Base-by-base conservation (phyloP, 1,284 basidiomycete genomes). In the Schizopora paradoxa region DNA sequence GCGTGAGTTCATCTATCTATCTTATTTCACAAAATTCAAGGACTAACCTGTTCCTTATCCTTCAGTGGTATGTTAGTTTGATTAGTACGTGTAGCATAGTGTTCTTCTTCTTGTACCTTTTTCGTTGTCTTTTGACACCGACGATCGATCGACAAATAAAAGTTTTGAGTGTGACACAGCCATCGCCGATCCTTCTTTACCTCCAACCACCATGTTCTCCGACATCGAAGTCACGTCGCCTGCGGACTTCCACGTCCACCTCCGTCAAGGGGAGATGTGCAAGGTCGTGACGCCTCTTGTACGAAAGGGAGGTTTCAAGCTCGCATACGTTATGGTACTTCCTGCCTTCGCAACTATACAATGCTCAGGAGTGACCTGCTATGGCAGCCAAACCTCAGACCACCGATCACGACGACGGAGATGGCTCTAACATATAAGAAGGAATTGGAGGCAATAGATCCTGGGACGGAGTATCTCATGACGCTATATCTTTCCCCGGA, bases 241-340 rank as follows among this genome's bases (percentile, higher is more conserved):
- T 14, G 90, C 91, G 36, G 92, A 96, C 69, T 96, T 94, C 62
- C 94, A 99, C 70, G 94, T 98, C 52, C 96, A 99, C 63, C 81
- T 99, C 27, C 82, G 96, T 35, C 92, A 98, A 63, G 91, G 88
- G 28, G 67, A 78, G 28, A 70, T 96, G 58, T 85, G 88, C 47
- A 70, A 80, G 51, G 76, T 99, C 27, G 91, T 99, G 32, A 84
- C 87, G 4, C 91, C 93, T 33, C 94, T 98, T 70, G 89, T 99
- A 43, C 73, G 78, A 21, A 68, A 81, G 59, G 96, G 96, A 40
- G 96, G 96, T 1, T 91, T 99, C 59, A 69, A 76, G 48, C 76
- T 95, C 33, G 96, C 88, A 55, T 99, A 98, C 69, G 92, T 99
- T 39, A 99, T 99, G 96, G 92, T 91, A 59, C 37, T 66, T 64